Base-by-base conservation (phyloP, 1,139 yeast genomes). In the Yamadazyma sp. region DNA sequence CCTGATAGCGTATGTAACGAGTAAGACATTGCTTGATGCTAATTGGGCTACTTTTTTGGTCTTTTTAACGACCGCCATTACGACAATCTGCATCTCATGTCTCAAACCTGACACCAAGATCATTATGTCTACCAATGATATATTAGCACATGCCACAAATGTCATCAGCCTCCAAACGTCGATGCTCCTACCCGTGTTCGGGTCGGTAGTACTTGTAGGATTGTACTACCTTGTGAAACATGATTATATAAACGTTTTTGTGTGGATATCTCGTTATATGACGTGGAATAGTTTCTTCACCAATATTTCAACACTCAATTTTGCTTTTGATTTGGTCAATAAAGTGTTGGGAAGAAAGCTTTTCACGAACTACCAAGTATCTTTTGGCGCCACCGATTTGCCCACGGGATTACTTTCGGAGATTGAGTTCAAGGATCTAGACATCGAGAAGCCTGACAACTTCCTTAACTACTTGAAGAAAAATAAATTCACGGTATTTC, bases 341-440 rank as follows among this genome's bases (percentile, higher is more conserved):
- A 10, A 16, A n/a, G 3, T 30, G 10, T 11, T 5, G 5, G 33
- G 33, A 11, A 17, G 16, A 6, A 17, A 14, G 12, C 10, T 26
- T 4, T 15, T 34, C 25, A 17, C 17, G 6, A 34, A 34, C 23
- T 34, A 34, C 14, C 32, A 28, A 16, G 27, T 34, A 3, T 34
- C 37, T 14, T 20, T 39, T n/a, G 9, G 26, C 17, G 5, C 34
- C 12, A 35, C 42, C 4, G 22, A 20, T 2, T 28, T 31, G 8
- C 51, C 48, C 1, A 9, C 38, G 9, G 50, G 50, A 1, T 32
- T 34, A 16, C 33, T 44, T 9, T 38, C 28, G 10, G 37, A 37
- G 4, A 37, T 48, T 14, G 47, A 48, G 10, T 50, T 41, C 25
- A 38, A 51, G 7, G 58, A 58, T 46, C n/a, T 34, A 12, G 36